Evolutionary conservation across 768 basidiomycete genomes (phyloP), one percentile per base, ranked within the genome.

Genomic region (Pleurotus eryngii): DNA sequence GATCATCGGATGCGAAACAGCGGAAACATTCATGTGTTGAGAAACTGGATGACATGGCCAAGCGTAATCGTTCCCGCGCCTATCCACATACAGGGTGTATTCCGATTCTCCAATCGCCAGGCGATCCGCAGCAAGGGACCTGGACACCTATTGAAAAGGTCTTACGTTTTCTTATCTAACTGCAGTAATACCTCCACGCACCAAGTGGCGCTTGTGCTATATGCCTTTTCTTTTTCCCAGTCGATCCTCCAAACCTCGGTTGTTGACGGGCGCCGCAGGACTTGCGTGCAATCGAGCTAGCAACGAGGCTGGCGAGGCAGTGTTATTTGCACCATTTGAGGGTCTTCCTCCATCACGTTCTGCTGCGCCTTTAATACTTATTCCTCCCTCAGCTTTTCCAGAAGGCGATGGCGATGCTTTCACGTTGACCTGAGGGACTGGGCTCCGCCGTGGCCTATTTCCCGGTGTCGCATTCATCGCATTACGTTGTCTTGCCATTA

Each of bases 351-450:
- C 30, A 26, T 43, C 40, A 47, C 60, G 63, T 64, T 54, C 58
- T 46, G 82, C 82, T 22, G 82, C 82, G 50, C 82, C 82, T 62
- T 77, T 81, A 61, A 84, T 84, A 60, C 78, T 82, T 60, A 69
- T 78, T 40, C 79, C 81, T n/a, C 70, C 72, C 42, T 67, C 64
- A 9, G 76, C 74, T 60, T 11, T 35, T 35, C 30, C 30, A 35
- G 30, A 35, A 35, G 11, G 11, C 30, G 30, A 35, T 35, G 30
- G 30, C 30, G 30, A 35, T 35, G 30, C 30, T 11, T 35, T 35
- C 30, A 9, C 30, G 30, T 9, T 65, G 60, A 50, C 65, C 27
- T 61, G 59, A n/a, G 30, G 30, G 30, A 35, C 30, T 35, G 30
- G 30, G 30, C 30, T 35, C 1, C 30, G 30, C 30, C 8, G 30